phyloP scores from a whole-genome alignment of 2,329 filamentous ascomycete species.

The Neospermospora avenae region DNA sequence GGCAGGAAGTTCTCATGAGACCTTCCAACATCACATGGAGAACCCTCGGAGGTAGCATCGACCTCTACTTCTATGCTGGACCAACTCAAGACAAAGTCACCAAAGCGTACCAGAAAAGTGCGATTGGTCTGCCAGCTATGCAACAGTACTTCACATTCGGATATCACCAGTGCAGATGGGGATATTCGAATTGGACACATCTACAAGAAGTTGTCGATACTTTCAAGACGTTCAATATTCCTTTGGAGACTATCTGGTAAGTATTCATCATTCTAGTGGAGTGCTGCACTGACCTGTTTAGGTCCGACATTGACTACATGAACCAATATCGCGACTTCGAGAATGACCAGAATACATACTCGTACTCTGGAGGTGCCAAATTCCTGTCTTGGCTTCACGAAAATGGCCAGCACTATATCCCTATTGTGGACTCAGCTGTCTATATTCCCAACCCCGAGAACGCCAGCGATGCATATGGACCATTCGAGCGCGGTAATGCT shows the following conservation, averaged over 20 bases:
- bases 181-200: constrained; percentile 70
- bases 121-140: constrained; percentile 70
- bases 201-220: constrained; percentile 64
- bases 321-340: constrained; percentile 58
- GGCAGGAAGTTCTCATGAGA: constrained; percentile 66
- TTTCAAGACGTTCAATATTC: constrained; percentile 62
- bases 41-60: constrained; percentile 70
- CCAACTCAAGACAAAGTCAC: constrained; percentile 66
- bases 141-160: constrained; percentile 81
- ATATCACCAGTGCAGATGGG: constrained; percentile 81
- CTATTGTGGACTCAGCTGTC: constrained; percentile 70
- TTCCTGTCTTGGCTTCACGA: constrained; percentile 60
- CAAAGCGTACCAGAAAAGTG: constrained; percentile 64
- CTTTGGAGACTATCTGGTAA: constrained; percentile 70
- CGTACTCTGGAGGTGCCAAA: constrained; percentile 54
- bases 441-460: constrained; percentile 73
- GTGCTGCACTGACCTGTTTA: constrained; percentile 32
- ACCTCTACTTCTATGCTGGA: constrained; percentile 77
- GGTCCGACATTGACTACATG: constrained; percentile 72
- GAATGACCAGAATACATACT: constrained; percentile 55
- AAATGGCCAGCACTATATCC: constrained; percentile 56
- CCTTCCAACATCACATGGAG: constrained; percentile 68
- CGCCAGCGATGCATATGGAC: constrained; percentile 57
- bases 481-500: constrained; percentile 60
- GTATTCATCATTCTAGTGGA: constrained; percentile 36